These are phyloP conservation scores for Thuidium tamariscinum DNA, from an alignment of 225 moss, liverwort and hornwort species.

Conservation along the genomic window DNA sequence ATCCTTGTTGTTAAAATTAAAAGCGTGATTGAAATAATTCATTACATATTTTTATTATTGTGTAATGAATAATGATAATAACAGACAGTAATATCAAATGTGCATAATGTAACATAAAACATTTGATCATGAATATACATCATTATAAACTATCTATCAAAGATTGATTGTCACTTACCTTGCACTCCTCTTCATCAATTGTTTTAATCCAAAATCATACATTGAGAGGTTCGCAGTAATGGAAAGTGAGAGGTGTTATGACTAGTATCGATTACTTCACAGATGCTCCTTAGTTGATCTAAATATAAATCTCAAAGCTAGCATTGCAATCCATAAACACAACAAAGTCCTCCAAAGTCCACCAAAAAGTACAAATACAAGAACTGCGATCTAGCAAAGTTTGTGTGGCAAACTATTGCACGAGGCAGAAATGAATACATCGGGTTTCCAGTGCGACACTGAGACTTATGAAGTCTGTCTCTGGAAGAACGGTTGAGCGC, in stretches of 20 bases:
- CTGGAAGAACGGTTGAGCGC: background rate
- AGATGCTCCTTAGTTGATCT: rapidly evolving
- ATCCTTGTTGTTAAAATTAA: rapidly evolving
- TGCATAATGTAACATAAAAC: background rate
- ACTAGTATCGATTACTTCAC: background rate
- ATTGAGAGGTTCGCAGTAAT: rapidly evolving
- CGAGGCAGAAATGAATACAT: background rate
- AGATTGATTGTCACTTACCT: background rate
- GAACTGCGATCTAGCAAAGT: background rate
- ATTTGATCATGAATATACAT: background rate
- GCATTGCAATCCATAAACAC: background rate
- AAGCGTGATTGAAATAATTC: rapidly evolving
- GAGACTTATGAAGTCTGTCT: background rate
- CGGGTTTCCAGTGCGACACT: background rate
- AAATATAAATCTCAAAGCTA: background rate
- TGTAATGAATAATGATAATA: background rate
- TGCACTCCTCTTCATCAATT: rapidly evolving
- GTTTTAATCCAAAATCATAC: rapidly evolving
- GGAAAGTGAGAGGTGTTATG: rapidly evolving
- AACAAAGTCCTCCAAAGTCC: no score
- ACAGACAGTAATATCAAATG: background rate
- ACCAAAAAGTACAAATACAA: background rate
- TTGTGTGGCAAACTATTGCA: background rate
- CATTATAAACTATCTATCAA: background rate
- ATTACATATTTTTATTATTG: background rate